Evolutionary conservation across 331 rosid genomes (phyloP), one percentile per base, ranked within the genome.

Genomic region (Quercus lobata): DNA sequence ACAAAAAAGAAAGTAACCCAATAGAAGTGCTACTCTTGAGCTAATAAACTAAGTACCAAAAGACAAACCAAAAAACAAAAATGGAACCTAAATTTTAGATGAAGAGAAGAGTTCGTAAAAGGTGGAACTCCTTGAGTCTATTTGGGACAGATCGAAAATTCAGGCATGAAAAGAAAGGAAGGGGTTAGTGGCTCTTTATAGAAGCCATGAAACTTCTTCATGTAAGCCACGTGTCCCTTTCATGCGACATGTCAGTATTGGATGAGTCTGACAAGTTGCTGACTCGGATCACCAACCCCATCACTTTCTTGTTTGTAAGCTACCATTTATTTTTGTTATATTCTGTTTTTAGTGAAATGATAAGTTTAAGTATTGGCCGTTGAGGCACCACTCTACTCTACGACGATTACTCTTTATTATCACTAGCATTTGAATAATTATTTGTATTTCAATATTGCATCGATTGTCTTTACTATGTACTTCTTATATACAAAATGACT

Each of bases 151-250:
- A 2, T 5, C 16, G 32, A 6, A 25, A 63, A 18, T 27, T 7
- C 29, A 8, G 10, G 37, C 4, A 16, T 18, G 44, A 10, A 29
- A 14, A 68, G 37, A 11, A 65, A 37, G 5, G 7, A 17, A 4
- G n/a, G 69, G 2, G 34, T 68, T 1, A 34, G 78, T 2, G 24
- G 79, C 83, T 52, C 16, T 81, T 75, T 79, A 91, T 86, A 87
- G 72, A 83, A 49, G 34, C 8, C 4, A 5, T 16, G 69, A 69
- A 5, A 12, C 41, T 3, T 1, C 70, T 30, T 9, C 37, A 54
- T 63, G 54, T 1, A 1, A 11, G 87, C 85, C 93, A 84, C 86
- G 89, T 90, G 87, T 83, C 61, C 9, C 15, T 0, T 2, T 5
- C 24, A 19, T 35, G 46, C 72, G 21, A 87, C 84, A 82, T 86